Evolutionary conservation across 768 basidiomycete genomes (phyloP).

Genomic region (Tulasnella calospora): DNA sequence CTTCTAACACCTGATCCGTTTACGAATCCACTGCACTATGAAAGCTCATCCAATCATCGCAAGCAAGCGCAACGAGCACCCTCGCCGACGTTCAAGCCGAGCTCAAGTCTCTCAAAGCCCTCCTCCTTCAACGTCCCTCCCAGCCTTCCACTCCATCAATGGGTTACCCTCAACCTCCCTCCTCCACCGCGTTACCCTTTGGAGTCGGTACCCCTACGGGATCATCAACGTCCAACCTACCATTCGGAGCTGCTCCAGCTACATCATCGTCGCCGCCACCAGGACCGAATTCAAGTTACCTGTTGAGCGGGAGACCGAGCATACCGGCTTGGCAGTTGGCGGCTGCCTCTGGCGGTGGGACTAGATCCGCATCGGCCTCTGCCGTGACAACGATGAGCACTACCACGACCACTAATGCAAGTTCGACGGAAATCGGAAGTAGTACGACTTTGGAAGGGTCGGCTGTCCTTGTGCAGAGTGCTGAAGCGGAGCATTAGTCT

Average conservation of each 20-base stretch:
- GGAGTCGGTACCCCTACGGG: not conserved
- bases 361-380: not conserved
- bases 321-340: slow-evolving; percentile 93
- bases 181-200: not conserved
- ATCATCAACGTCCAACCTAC: not conserved
- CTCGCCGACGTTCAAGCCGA: slow-evolving; percentile 87
- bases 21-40: slow-evolving; percentile 30
- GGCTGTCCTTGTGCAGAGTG: not conserved
- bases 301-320: slow-evolving; percentile 39
- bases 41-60: slow-evolving; percentile 23
- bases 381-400: not conserved
- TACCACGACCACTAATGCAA: not conserved
- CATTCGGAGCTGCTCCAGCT: not conserved
- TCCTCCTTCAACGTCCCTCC: slow-evolving; percentile 49
- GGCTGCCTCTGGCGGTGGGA: slow-evolving; percentile 28
- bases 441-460: not conserved
- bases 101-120: slow-evolving; percentile 86
- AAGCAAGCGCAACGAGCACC: slow-evolving; percentile 38
- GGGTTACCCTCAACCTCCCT: slow-evolving; percentile 27
- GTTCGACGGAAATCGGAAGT: not conserved
- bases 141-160: not conserved
- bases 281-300: not conserved
- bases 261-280: not conserved
- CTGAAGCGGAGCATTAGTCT: not conserved
- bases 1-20: slow-evolving; percentile 67